Conservation (phyloP, 2,329 filamentous ascomycete genomes). For the Penicillium rolfsii region DNA sequence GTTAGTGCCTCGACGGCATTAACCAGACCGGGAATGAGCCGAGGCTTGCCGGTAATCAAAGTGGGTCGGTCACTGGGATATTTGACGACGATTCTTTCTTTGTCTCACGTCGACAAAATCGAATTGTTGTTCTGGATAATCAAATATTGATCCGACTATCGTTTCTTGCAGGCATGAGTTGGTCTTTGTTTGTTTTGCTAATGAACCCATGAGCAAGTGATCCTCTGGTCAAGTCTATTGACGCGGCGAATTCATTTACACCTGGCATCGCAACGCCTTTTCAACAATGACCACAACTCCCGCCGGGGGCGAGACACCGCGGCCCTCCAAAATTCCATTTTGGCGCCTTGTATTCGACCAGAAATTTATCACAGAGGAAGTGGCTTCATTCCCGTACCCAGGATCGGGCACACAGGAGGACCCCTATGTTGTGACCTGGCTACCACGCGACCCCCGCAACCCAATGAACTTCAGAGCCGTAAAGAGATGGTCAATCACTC, state of each 20-base stretch:
- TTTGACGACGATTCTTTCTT: neutral
- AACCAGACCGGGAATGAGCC: conserved; percentile 13
- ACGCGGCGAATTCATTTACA: neutral
- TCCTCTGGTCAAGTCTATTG: neutral
- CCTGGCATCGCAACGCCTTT: neutral
- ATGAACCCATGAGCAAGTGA: neutral
- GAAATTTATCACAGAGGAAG: conserved; percentile 36
- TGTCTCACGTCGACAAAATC: conserved; percentile 4
- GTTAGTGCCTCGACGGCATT: conserved; percentile 1
- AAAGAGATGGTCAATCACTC: conserved; percentile 45
- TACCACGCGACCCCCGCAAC: conserved; percentile 46
- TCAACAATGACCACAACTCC: conserved; percentile 8
- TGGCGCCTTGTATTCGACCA: conserved; percentile 38
- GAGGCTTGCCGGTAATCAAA: conserved; percentile 20
- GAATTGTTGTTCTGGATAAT: conserved; percentile 1
- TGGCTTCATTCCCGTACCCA: conserved; percentile 32
- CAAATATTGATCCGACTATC: conserved; percentile 1
- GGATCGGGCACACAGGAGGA: conserved; percentile 46
- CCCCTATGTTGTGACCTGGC: conserved; percentile 45
- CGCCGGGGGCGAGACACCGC: conserved; percentile 17
- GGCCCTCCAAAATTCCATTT: conserved; percentile 34
- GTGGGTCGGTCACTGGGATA: conserved; percentile 18
- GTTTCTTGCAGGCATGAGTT: neutral
- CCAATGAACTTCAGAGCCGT: conserved; percentile 41
- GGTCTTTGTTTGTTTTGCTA: conserved; percentile 11